phyloP scores from a whole-genome alignment of 768 basidiomycete species.

The Holtermanniella nyarrowii region DNA sequence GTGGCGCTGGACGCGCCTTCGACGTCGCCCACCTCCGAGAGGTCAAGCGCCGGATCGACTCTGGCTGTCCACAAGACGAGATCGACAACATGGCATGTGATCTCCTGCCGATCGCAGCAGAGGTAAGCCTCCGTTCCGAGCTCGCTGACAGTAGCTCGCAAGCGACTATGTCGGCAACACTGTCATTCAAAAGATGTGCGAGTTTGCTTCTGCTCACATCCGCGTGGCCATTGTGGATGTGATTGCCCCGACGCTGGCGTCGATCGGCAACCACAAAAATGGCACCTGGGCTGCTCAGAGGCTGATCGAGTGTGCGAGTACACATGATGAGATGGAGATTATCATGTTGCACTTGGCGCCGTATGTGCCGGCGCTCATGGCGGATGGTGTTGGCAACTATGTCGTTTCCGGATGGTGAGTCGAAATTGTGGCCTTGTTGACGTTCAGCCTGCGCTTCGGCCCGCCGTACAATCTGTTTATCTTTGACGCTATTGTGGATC shows the following conservation, averaged over 20 bases:
- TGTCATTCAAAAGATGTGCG: slow-evolving; percentile 94
- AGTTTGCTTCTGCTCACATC: slow-evolving; percentile 66
- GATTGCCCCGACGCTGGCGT: slow-evolving; percentile 82
- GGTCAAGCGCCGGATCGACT: slow-evolving; percentile 84
- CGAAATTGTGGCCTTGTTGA: background rate
- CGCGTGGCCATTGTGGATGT: slow-evolving; percentile 87
- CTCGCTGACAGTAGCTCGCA: slow-evolving; percentile 48
- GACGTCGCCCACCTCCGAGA: slow-evolving; percentile 90
- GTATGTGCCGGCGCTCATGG: slow-evolving; percentile 82
- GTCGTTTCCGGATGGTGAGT: slow-evolving; percentile 36
- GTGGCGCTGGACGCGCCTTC: slow-evolving; percentile 75
- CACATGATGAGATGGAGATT: slow-evolving; percentile 71
- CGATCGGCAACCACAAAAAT: slow-evolving; percentile 98
- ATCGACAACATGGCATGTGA: slow-evolving; percentile 82
- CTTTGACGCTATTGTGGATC: slow-evolving; percentile 94
- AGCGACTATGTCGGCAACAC: slow-evolving; percentile 99
- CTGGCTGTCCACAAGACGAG: slow-evolving; percentile 75
- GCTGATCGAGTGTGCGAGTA: slow-evolving; percentile 89
- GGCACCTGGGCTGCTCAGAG: slow-evolving; percentile 99
- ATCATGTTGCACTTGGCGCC: slow-evolving; percentile 79
- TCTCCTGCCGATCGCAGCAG: slow-evolving; percentile 88
- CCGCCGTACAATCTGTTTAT: slow-evolving; percentile 86
- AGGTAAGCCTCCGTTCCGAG: slow-evolving; percentile 38
- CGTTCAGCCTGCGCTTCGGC: slow-evolving; percentile 78
- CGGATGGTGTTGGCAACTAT: slow-evolving; percentile 55